Conservation (phyloP, 768 basidiomycete genomes). For the Boletus barrowsii region DNA sequence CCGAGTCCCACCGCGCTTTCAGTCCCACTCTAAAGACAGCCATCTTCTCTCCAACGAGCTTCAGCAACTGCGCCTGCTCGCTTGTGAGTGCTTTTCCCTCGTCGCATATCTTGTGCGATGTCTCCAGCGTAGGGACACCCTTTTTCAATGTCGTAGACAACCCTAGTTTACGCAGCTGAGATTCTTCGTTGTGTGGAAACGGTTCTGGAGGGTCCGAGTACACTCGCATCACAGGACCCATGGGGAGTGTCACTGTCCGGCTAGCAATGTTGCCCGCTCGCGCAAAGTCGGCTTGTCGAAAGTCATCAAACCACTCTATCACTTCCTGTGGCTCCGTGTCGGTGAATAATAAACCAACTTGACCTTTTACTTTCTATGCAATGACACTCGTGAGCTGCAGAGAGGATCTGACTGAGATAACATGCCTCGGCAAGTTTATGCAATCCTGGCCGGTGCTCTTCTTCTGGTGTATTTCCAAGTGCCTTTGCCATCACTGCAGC, state of each 20-base stretch:
- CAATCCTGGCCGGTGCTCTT: slow-evolving; percentile 79
- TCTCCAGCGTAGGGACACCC: slow-evolving; percentile 82
- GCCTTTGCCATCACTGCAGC: slow-evolving; percentile 94
- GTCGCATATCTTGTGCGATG: slow-evolving; percentile 81
- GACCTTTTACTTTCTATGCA: slow-evolving; percentile 87
- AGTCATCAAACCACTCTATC: slow-evolving; percentile 90
- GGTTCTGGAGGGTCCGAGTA: slow-evolving; percentile 81
- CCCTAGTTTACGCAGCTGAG: slow-evolving; percentile 91
- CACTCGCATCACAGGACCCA: slow-evolving; percentile 79
- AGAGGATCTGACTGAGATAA: slow-evolving; percentile 20
- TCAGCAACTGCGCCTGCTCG: slow-evolving; percentile 91
- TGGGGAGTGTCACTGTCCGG: slow-evolving; percentile 71
- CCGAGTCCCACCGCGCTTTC: slow-evolving; percentile 69
- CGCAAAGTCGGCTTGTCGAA: slow-evolving; percentile 87
- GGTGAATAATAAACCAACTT: slow-evolving; percentile 92
- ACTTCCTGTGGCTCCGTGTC: slow-evolving; percentile 88
- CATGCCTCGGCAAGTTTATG: slow-evolving; percentile 76
- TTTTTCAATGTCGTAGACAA: slow-evolving; percentile 78
- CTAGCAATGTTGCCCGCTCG: slow-evolving; percentile 80
- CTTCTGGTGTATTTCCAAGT: slow-evolving; percentile 80
- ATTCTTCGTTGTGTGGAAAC: slow-evolving; percentile 97
- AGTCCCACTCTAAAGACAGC: slow-evolving; percentile 77
- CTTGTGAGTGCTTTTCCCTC: slow-evolving; percentile 73
- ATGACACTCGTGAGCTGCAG: slow-evolving; percentile 5
- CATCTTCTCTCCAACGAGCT: slow-evolving; percentile 88